Conservation (phyloP, 1,139 yeast genomes). For the Debaryomyces udenii region DNA sequence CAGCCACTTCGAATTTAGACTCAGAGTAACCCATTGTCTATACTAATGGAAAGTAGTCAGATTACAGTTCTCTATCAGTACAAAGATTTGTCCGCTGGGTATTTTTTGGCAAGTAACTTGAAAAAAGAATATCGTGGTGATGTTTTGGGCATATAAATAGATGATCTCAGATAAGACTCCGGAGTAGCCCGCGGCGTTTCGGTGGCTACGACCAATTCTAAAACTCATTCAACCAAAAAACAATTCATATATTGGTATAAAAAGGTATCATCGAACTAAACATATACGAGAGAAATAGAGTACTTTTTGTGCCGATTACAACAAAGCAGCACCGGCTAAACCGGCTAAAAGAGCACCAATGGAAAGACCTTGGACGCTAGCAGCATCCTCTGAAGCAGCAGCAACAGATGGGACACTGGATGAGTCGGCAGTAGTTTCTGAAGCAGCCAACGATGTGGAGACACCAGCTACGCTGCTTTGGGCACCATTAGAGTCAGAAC, state of each 20-base stretch:
- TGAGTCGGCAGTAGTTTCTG: conserved; percentile 27
- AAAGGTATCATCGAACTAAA: conserved; percentile 11
- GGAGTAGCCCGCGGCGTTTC: conserved; percentile 8
- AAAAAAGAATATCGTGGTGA: not conserved
- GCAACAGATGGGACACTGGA: conserved; percentile 30
- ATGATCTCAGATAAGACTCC: not conserved
- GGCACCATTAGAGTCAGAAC: conserved; percentile 11
- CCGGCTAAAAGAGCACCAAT: conserved; percentile 50
- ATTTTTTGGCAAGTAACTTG: no score
- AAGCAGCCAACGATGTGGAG: conserved; percentile 31
- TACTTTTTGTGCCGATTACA: conserved; percentile 25
- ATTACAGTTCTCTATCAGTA: not conserved
- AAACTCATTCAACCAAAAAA: not conserved
- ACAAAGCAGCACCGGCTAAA: conserved; percentile 52
- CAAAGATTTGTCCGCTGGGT: no score
- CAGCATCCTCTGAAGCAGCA: conserved; percentile 30
- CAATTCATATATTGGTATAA: conserved; percentile 5
- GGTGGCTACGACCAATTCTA: no score
- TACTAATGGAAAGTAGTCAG: no score
- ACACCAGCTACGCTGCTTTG: conserved; percentile 21
- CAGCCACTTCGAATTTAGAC: conserved; percentile 12
- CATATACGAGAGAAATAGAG: conserved; percentile 7
- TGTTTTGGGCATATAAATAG: no score
- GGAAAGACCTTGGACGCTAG: conserved; percentile 36
- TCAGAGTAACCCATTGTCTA: not conserved